phyloP scores from a whole-genome alignment of 2,329 filamentous ascomycete species.

The Neonectria hederae region DNA sequence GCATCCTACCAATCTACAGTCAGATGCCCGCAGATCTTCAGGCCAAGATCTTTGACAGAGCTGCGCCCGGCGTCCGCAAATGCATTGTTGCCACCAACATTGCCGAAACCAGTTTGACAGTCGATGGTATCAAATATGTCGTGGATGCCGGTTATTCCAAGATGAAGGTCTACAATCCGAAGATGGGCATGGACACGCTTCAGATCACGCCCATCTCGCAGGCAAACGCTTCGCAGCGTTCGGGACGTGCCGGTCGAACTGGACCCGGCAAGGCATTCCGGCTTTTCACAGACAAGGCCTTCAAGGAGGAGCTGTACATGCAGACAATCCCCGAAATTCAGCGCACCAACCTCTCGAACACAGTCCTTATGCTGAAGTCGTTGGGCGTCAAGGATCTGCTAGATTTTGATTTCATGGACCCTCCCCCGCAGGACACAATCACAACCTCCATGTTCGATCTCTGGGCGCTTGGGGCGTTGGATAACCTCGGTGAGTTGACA shows the following conservation, averaged over 20 bases:
- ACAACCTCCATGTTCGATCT: constrained; percentile 97
- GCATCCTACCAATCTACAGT: constrained; percentile 97
- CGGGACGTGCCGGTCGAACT: constrained; percentile 91
- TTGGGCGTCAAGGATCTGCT: constrained; percentile 92
- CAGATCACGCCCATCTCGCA: constrained; percentile 98
- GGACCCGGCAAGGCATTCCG: constrained; percentile 96
- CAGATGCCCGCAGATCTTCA: constrained; percentile 99
- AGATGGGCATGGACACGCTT: constrained; percentile 99
- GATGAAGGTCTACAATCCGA: constrained; percentile 97
- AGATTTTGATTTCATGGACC: constrained; percentile 99
- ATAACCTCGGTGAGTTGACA: constrained; percentile 93
- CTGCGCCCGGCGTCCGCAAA: constrained; percentile 89
- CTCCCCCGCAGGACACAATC: constrained; percentile 96
- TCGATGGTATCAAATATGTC: constrained; percentile 99
- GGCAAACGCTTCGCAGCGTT: constrained; percentile 92
- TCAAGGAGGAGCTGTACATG: constrained; percentile 94
- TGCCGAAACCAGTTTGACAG: constrained; percentile 95
- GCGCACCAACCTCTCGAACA: constrained; percentile 94
- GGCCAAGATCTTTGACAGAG: constrained; percentile 95
- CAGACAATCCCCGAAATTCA: constrained; percentile 98
- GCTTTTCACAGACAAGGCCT: constrained; percentile 92
- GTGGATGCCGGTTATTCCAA: constrained; percentile 97
- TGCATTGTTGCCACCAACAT: constrained; percentile 99
- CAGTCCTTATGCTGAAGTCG: constrained; percentile 91
- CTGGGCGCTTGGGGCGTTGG: constrained; percentile 92